These are phyloP conservation scores for Ricinus communis DNA, from an alignment of 345 rosid genomes.

Conservation along the genomic window DNA sequence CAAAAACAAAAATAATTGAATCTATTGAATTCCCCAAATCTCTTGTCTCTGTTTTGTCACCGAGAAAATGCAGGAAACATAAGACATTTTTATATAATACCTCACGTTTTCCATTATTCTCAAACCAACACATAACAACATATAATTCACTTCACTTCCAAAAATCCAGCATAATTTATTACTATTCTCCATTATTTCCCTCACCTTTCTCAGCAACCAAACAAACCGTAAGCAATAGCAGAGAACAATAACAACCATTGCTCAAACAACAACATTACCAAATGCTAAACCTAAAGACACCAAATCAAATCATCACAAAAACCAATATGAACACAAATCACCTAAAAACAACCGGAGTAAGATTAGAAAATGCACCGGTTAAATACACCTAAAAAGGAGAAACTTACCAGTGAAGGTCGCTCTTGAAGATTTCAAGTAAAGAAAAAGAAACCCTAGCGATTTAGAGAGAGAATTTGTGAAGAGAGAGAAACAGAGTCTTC, in stretches of 20 bases:
- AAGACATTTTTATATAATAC: constrained; percentile 15
- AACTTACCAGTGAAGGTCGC: constrained; percentile 41
- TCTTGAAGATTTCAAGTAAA: constrained; percentile 45
- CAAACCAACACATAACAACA: neutral
- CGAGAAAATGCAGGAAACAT: constrained; percentile 19
- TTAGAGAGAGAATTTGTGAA: neutral
- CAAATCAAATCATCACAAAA: constrained; percentile 8
- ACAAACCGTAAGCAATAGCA: no score
- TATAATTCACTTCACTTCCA: neutral
- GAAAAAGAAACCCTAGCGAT: constrained; percentile 39
- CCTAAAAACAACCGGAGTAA: neutral
- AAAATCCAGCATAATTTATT: constrained; percentile 1
- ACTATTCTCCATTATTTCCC: constrained; percentile 22
- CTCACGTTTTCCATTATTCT: constrained; percentile 17
- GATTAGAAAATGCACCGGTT: no score
- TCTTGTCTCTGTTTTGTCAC: constrained; percentile 13
- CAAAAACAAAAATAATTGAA: neutral
- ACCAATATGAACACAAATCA: neutral
- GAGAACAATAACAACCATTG: no score
- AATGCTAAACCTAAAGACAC: no score
- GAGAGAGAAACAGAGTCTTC: neutral
- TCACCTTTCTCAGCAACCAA: constrained; percentile 30
- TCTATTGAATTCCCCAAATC: constrained; percentile 14
- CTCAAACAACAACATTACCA: no score
- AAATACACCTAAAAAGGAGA: neutral